Conservation (phyloP, 305 asterid species). For the Withania somnifera region DNA sequence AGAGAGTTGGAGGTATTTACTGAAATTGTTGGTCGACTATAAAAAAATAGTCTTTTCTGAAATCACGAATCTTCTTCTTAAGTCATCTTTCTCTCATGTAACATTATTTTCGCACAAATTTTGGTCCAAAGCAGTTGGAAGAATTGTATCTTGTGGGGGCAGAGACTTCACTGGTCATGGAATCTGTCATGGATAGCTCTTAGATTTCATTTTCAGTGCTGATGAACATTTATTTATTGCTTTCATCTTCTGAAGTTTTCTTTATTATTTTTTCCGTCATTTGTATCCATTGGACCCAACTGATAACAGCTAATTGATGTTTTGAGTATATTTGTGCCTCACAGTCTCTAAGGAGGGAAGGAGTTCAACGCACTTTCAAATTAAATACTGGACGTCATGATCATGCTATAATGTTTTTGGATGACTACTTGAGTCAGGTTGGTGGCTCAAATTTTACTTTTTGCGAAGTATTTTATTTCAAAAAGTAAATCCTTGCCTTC, state of each 20-base stretch:
- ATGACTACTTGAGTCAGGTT: constrained; percentile 81
- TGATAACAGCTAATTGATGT: neutral
- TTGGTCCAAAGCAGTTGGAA: neutral
- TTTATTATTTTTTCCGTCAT: neutral
- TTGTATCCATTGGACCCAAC: neutral
- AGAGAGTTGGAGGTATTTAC: constrained; percentile 78
- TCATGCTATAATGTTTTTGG: constrained; percentile 78
- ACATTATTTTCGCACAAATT: neutral
- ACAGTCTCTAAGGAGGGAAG: constrained; percentile 74
- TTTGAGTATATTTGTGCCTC: constrained; percentile 4
- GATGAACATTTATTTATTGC: neutral
- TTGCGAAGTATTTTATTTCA: neutral
- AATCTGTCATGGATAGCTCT: neutral
- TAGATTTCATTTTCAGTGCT: neutral
- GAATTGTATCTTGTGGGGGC: neutral
- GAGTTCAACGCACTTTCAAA: constrained; percentile 64
- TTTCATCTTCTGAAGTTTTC: neutral
- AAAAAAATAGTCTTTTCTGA: neutral
- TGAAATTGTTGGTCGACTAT: neutral
- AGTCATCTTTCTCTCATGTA: neutral
- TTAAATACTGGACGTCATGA: constrained; percentile 90
- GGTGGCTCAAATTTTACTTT: constrained; percentile 10
- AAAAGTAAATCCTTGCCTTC: neutral
- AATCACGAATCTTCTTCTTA: neutral
- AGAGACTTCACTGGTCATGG: neutral